Percentiles rank a stretch among this genome's conserved stretches.
Conservation (phyloP, 257 asterid species). For the Salvia hispanica region DNA sequence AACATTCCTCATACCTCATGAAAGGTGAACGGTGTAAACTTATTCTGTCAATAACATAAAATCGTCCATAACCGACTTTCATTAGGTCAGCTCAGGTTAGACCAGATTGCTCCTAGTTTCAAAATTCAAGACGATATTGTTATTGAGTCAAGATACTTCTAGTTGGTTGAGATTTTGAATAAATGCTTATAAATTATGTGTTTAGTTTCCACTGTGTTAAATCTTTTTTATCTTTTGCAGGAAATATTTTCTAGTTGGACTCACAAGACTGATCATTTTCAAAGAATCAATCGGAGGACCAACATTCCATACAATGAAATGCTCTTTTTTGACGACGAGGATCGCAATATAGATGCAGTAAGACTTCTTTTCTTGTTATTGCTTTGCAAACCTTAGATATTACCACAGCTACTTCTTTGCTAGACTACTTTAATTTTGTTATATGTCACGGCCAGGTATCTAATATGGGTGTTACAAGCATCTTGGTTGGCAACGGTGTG, state of each 20-base stretch:
- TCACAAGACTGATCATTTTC: constrained; percentile 90
- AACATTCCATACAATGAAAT: constrained; percentile 66
- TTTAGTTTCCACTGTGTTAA: constrained; percentile 19
- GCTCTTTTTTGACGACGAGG: constrained; percentile 91
- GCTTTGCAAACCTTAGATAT: background rate
- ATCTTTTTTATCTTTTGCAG: constrained; percentile 43
- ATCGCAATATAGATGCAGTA: constrained; percentile 79
- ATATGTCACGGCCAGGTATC: constrained; percentile 50
- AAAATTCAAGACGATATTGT: too few relatives aligned
- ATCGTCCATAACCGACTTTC: too few relatives aligned
- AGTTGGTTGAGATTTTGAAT: constrained; percentile 7
- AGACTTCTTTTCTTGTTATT: constrained; percentile 29
- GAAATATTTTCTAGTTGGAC: constrained; percentile 87
- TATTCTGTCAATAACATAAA: too few relatives aligned
- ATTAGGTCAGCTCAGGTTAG: too few relatives aligned
- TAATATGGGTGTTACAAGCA: constrained; percentile 74
- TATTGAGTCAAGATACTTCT: background rate
- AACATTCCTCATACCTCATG: background rate
- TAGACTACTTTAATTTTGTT: background rate
- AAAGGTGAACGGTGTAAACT: background rate
- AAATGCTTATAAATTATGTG: too few relatives aligned
- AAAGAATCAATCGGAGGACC: constrained; percentile 61
- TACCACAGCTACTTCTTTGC: too few relatives aligned
- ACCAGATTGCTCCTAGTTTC: too few relatives aligned
- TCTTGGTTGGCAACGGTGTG: constrained; percentile 73